A percentile compares a stretch with the other conserved stretches of the same genome.
phyloP scores from a whole-genome alignment of 2,329 filamentous ascomycete genomes.

The Pseudogymnoascus sp. region DNA sequence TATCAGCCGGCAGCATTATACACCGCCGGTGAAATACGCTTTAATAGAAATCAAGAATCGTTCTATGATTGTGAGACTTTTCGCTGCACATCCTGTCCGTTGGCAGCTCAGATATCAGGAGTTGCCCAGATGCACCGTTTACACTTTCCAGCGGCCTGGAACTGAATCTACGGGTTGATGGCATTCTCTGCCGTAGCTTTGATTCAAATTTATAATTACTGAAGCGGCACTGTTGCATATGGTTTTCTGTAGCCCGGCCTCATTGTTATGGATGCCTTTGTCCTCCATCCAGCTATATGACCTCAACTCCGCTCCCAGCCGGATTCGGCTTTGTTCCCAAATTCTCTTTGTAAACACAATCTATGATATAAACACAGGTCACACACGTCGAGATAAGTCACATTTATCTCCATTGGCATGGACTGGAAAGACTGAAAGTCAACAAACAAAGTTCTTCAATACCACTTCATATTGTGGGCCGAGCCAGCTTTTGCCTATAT shows the following conservation, averaged over 20 bases:
- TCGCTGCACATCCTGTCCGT: background rate
- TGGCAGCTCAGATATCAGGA: background rate
- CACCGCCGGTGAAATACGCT: background rate
- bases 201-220: background rate
- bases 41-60: background rate
- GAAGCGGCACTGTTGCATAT: background rate
- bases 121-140: background rate
- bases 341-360: background rate
- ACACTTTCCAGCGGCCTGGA: background rate
- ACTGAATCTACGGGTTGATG: background rate
- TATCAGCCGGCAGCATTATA: background rate
- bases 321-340: background rate
- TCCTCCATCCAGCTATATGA: background rate
- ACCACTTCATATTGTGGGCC: constrained; percentile 4
- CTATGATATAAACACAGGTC: background rate
- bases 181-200: background rate
- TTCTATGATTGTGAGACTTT: no score
- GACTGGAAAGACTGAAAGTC: no score
- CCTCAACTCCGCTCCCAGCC: background rate
- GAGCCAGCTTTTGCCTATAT: constrained; percentile 4
- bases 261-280: background rate
- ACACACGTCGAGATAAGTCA: background rate
- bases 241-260: background rate
- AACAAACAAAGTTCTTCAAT: background rate
- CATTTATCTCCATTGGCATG: background rate